Base-by-base conservation (phyloP, 2,329 filamentous ascomycete genomes). In the Trichoderma sp. region DNA sequence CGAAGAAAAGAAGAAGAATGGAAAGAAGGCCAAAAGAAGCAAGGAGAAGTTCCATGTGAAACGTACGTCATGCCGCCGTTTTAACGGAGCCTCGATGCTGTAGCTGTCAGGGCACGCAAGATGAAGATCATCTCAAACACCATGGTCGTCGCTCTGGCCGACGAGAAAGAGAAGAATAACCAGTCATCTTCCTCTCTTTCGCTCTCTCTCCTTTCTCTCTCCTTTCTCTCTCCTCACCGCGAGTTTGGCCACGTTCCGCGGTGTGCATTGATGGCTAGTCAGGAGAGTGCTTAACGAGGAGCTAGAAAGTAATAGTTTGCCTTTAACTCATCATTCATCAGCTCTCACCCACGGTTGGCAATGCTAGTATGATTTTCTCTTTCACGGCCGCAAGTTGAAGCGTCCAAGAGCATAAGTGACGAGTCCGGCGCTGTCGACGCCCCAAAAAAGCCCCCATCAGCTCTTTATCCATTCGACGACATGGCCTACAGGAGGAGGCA, bases 261-360 rank as follows among this genome's bases (percentile, higher is more conserved):
- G 15, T 22, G 17, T 25, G 32, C 10, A 29, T n/a, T 19, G 4
- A 17, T 12, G 34, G 32, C 59, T 53, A 15, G 45, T 10, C 17
- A 19, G 32, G 32, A 61, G 29, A 39, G 10, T 64, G n/a, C n/a
- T 17, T 32, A 19, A 54, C 22, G 22, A 64, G 60, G 37, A 13
- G 25, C 60, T 53, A 42, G 48, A 42, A 48, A 64, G 48, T n/a
- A 29, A 54, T 64, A 64, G 60, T 42, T 42, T 53, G 60, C 19
- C 19, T 17, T 29, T n/a, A 22, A 37, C 22, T 48, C 25, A 35
- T 48, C n/a, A 48, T 37, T 17, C 27, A 25, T 29, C 34, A 53
- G 17, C 48, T 29, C 37, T 27, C 22, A 15, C 12, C 34, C 17
- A 13, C 57, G 19, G 25, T 9, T 19, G 25, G 7, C 10, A 29